These are phyloP conservation scores for Parmelia sp. DNA, from an alignment of 495 filamentous ascomycete genomes.

Conservation along the genomic window DNA sequence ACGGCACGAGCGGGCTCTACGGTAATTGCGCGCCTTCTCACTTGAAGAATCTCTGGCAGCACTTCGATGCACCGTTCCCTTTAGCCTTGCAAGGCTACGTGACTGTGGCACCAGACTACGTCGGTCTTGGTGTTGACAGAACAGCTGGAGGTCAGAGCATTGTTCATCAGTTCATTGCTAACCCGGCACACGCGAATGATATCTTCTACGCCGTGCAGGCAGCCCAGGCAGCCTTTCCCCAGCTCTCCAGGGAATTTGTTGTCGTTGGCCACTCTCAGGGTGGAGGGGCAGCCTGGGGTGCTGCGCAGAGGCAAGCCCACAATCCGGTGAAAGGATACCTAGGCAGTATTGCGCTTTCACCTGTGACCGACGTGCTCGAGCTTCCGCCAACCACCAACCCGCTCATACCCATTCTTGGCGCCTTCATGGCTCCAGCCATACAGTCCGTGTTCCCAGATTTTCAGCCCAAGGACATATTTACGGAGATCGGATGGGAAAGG, in stretches of 20 bases:
- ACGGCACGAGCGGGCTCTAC: constrained; percentile 43
- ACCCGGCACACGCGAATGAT: constrained; percentile 37
- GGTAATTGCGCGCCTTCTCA: constrained; percentile 36
- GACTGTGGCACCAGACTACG: constrained; percentile 47
- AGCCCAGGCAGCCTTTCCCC: constrained; percentile 37
- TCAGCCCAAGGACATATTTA: neutral
- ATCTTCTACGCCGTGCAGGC: constrained; percentile 40
- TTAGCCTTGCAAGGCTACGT: constrained; percentile 42
- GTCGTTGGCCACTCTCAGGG: constrained; percentile 46
- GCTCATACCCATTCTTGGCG: neutral
- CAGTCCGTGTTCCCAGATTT: neutral
- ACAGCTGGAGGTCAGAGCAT: constrained; percentile 29
- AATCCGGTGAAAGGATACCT: constrained; percentile 35
- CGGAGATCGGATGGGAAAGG: too few relatives aligned
- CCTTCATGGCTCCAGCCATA: neutral
- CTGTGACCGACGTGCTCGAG: constrained; percentile 24
- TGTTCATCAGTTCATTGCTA: constrained; percentile 36
- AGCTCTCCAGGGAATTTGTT: constrained; percentile 34
- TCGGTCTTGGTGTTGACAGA: constrained; percentile 41
- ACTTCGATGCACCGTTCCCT: constrained; percentile 32
- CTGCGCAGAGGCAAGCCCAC: constrained; percentile 36
- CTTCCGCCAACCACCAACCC: neutral
- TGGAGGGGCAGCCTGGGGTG: constrained; percentile 41
- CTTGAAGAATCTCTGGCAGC: constrained; percentile 37
- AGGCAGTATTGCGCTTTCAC: constrained; percentile 37